Conservation (phyloP, 2,329 filamentous ascomycete genomes). For the Apiospora phragmitis region DNA sequence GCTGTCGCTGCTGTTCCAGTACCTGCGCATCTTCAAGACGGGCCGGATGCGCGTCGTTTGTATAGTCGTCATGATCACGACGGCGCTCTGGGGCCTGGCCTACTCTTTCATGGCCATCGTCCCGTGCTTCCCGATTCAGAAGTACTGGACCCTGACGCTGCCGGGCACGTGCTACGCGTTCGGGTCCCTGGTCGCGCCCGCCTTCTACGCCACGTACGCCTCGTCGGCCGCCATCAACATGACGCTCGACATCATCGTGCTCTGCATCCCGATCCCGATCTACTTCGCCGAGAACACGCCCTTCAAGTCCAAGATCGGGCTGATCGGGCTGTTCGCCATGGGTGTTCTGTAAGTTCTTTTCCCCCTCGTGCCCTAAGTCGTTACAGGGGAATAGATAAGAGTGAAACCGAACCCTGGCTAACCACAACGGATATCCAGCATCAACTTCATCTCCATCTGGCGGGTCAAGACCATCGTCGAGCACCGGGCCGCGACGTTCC, state of each 20-base stretch:
- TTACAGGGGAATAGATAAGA: too few species aligned
- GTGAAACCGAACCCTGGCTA: not conserved
- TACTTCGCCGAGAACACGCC: constrained; percentile 18
- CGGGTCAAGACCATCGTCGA: constrained; percentile 29
- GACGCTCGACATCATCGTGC: constrained; percentile 22
- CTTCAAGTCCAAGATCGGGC: constrained; percentile 18
- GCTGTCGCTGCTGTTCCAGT: constrained; percentile 29
- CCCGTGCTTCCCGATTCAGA: constrained; percentile 25
- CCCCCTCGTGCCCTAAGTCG: too few species aligned
- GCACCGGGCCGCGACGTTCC: constrained; percentile 28
- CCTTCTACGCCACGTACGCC: constrained; percentile 21
- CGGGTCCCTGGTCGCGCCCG: constrained; percentile 17
- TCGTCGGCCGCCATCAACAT: constrained; percentile 21
- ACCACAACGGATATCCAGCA: not conserved
- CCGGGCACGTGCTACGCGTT: constrained; percentile 22
- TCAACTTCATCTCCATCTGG: constrained; percentile 30
- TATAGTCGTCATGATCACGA: constrained; percentile 20
- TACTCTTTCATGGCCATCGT: constrained; percentile 28
- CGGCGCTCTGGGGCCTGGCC: constrained; percentile 23
- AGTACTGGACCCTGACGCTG: constrained; percentile 20
- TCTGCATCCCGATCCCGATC: constrained; percentile 23
- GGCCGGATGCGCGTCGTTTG: constrained; percentile 17
- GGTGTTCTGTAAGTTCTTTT: constrained; percentile 20
- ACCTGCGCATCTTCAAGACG: constrained; percentile 24
- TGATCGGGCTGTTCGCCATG: constrained; percentile 20